Evolutionary conservation across 768 basidiomycete genomes (phyloP).

Genomic region (Lactarius evosmus): DNA sequence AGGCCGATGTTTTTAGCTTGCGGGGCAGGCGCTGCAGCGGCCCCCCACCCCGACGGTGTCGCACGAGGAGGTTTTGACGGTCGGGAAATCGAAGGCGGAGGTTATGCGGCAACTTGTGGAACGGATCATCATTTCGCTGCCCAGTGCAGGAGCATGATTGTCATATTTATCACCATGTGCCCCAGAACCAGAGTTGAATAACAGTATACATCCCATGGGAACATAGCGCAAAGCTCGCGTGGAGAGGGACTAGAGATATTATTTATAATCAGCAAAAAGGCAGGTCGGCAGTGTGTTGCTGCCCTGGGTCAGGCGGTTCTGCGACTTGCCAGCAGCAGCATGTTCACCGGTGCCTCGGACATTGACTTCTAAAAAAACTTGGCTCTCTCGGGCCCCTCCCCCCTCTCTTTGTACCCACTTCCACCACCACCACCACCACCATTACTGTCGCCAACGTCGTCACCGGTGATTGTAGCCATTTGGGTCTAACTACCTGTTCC

Average conservation of each 20-base stretch:
- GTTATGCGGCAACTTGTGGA: constrained; percentile 70
- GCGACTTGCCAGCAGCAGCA: not conserved
- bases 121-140: constrained; percentile 45
- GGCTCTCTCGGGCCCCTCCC: not conserved
- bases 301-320: no score
- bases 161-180: not conserved
- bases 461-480: not conserved
- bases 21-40: constrained; percentile 49
- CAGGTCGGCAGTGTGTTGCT: no score
- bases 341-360: constrained; percentile 3
- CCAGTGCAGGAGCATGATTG: not conserved
- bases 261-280: no score
- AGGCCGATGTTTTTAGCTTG: no score
- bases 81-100: constrained; percentile 65
- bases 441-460: not conserved
- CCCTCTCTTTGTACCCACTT: not conserved
- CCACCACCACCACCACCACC: constrained; percentile 4
- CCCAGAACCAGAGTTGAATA: no score
- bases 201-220: not conserved
- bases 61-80: constrained; percentile 73
- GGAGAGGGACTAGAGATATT: no score
- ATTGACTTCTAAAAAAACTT: not conserved
- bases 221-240: no score
- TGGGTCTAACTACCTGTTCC: not conserved
- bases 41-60: constrained; percentile 52